These are phyloP conservation scores for Trichoderma guizhouense DNA, from an alignment of 2,329 filamentous ascomycete genomes.

Conservation along the genomic window DNA sequence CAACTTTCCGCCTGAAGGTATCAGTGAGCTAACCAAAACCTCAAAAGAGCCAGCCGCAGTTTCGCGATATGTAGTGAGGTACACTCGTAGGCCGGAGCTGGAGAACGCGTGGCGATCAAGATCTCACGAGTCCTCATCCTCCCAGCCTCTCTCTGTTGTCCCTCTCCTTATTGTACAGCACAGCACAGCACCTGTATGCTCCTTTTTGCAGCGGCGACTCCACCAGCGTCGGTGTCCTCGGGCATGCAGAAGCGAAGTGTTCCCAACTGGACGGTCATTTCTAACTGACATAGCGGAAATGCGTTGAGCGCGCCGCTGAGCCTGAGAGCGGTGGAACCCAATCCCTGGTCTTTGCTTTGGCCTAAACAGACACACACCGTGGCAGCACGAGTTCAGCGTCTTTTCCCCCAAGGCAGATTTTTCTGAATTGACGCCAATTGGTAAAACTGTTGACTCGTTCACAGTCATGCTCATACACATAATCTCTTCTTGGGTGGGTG, in stretches of 20 bases:
- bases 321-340: constrained; percentile 12
- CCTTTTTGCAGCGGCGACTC: not conserved
- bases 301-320: constrained; percentile 10
- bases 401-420: not conserved
- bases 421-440: not conserved
- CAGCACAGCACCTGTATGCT: not conserved
- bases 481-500: not conserved
- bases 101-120: not conserved
- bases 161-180: not conserved
- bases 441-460: not conserved
- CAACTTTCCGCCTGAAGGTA: not conserved
- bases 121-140: not conserved
- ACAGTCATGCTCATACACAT: not conserved
- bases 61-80: not conserved
- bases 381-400: too few relatives aligned
- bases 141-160: not conserved
- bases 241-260: not conserved
- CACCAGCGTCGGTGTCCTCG: not conserved
- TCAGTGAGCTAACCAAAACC: not conserved
- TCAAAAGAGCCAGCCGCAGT: not conserved
- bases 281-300: not conserved
- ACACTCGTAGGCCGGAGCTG: not conserved
- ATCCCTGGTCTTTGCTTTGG: not conserved
- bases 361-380: not conserved
- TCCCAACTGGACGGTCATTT: constrained; percentile 1